Evolutionary conservation across 352 stramenopile species (phyloP), one percentile per base, ranked within the genome.

Genomic region (Globisporangium paddicum): DNA sequence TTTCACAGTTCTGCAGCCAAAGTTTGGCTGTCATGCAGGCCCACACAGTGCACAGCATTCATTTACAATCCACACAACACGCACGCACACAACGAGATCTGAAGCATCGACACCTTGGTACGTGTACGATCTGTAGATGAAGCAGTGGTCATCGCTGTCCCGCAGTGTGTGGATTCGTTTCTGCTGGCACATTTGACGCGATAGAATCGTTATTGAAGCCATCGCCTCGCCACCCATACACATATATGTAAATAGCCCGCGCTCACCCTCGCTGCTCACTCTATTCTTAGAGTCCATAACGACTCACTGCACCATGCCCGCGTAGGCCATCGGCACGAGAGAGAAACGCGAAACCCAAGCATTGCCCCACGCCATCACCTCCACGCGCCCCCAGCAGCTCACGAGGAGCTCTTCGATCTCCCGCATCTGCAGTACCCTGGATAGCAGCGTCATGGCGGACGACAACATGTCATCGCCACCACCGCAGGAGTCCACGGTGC

Each of bases 401-500:
- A 35, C 37, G 37, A 42, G 37, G 37, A 35, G 25, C 25, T 25
- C 46, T 26, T 21, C 18, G n/a, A n/a, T n/a, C n/a, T n/a, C n/a
- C n/a, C n/a, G n/a, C n/a, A n/a, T n/a, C n/a, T n/a, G n/a, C n/a
- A n/a, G 19, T n/a, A 14, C 18, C 30, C 14, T 26, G 45, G n/a
- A 32, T 11, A 30, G 38, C 28, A 45, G n/a, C 9, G 41, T 3
- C 16, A 64, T 64, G 60, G 52, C 60, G 25, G 53, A 66, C 53
- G 59, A 59, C 21, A 42, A 46, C 10, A 57, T 55, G 30, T 14
- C 45, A 16, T 16, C 45, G 10, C n/a, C 58, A 7, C 18, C 38
- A 14, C 42, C 25, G 18, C 30, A 41, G 4, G 66, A 75, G 42
- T 56, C 71, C 16, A 54, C 58, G 38, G 48, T 73, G 45, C 65